Evolutionary conservation across 2,329 filamentous ascomycete genomes (phyloP).

Genomic region (Ascochyta koolunga): DNA sequence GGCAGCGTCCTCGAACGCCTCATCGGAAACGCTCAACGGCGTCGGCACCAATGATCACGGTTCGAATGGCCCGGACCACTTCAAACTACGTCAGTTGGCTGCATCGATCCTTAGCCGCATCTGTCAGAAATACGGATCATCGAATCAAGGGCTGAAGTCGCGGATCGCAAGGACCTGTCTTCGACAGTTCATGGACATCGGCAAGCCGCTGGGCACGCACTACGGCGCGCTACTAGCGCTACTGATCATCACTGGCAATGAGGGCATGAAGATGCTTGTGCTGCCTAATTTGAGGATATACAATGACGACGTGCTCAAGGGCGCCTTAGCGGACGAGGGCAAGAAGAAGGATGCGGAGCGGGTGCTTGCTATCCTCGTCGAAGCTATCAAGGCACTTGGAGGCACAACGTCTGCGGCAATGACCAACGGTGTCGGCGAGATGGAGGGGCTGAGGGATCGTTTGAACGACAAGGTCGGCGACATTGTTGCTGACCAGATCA

Average conservation of each 20-base stretch:
- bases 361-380: conserved; percentile 63
- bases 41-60: conserved; percentile 32
- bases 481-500: conserved; percentile 49
- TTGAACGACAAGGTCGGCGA: conserved; percentile 54
- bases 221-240: conserved; percentile 88
- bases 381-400: conserved; percentile 61
- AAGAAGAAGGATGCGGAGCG: conserved; percentile 65
- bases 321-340: conserved; percentile 57
- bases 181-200: conserved; percentile 87
- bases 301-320: conserved; percentile 62
- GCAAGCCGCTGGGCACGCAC: conserved; percentile 80
- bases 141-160: conserved; percentile 81
- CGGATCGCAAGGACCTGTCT: conserved; percentile 92
- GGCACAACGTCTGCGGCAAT: conserved; percentile 48
- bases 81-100: conserved; percentile 81
- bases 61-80: conserved; percentile 61
- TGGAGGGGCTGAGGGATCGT: conserved; percentile 49
- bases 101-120: conserved; percentile 82
- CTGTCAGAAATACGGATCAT: conserved; percentile 78
- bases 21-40: conserved; percentile 54
- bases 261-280: conserved; percentile 67
- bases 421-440: conserved; percentile 50
- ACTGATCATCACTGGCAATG: conserved; percentile 73
- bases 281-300: conserved; percentile 71
- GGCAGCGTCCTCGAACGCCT: conserved; percentile 55